phyloP scores from a whole-genome alignment of 768 basidiomycete genomes.

The Auriculariales sp. region DNA sequence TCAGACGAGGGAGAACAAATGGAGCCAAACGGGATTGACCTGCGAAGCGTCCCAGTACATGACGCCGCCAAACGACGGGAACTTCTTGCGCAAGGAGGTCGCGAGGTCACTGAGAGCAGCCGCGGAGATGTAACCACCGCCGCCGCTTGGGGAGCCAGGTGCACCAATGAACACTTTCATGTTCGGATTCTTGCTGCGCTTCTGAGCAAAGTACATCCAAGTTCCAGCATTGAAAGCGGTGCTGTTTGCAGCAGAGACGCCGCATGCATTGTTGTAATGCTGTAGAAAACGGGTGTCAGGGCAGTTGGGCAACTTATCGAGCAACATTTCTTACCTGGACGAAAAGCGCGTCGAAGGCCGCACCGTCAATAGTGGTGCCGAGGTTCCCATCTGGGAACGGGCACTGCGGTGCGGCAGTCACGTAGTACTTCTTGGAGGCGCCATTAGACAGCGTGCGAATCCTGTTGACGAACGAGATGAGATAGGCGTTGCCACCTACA shows the following conservation, averaged over 20 bases:
- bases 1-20: background rate
- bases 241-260: constrained; percentile 14
- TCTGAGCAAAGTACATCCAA: constrained; percentile 55
- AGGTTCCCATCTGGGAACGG: constrained; percentile 55
- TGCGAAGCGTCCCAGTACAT: constrained; percentile 33
- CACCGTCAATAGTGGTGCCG: constrained; percentile 42
- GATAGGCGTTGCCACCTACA: constrained; percentile 35
- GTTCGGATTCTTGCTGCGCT: constrained; percentile 39
- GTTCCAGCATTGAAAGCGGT: constrained; percentile 6
- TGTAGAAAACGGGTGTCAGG: constrained; percentile 1
- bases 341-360: constrained; percentile 57
- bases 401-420: constrained; percentile 42
- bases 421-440: constrained; percentile 48
- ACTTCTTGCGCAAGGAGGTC: constrained; percentile 35
- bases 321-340: constrained; percentile 35
- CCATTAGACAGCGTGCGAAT: constrained; percentile 36
- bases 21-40: too few relatives aligned
- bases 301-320: too few relatives aligned
- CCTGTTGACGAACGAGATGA: constrained; percentile 38
- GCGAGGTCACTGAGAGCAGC: constrained; percentile 28
- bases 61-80: constrained; percentile 56
- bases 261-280: constrained; percentile 48
- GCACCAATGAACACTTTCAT: constrained; percentile 53
- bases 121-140: constrained; percentile 42
- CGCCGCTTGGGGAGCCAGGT: constrained; percentile 38